phyloP scores from a whole-genome alignment of 1,139 yeast species.

The Candida sojae region DNA sequence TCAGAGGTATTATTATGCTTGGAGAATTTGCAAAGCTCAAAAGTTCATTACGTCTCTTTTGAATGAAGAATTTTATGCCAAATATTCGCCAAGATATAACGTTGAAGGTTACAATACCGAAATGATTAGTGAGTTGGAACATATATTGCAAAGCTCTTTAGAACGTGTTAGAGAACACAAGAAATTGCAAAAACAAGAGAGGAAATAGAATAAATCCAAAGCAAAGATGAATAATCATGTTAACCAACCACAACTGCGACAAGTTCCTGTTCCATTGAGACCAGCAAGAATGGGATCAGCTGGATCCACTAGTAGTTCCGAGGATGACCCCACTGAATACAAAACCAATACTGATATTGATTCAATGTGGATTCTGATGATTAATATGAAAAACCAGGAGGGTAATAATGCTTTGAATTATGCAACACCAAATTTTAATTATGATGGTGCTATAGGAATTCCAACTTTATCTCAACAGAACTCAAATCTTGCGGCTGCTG shows the following conservation, averaged over 20 bases:
- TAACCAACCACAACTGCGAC: neutral
- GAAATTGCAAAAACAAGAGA: neutral
- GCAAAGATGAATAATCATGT: neutral
- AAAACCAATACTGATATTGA: conserved; percentile 25
- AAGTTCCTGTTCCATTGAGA: neutral
- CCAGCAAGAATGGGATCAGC: neutral
- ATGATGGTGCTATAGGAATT: neutral
- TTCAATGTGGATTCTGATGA: conserved; percentile 31
- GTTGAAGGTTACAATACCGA: conserved; percentile 15
- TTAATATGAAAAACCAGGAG: conserved; percentile 23
- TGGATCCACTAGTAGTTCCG: conserved; percentile 11
- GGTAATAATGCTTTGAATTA: conserved; percentile 2
- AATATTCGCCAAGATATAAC: conserved; percentile 13
- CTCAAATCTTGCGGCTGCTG: neutral
- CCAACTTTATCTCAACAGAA: neutral
- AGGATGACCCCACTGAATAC: conserved; percentile 13
- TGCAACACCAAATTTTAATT: neutral
- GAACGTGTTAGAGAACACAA: conserved; percentile 13
- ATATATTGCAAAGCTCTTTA: conserved; percentile 18
- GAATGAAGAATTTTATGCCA: conserved; percentile 23
- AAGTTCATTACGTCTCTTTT: conserved; percentile 25
- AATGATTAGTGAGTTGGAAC: conserved; percentile 24
- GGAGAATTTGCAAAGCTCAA: conserved; percentile 36
- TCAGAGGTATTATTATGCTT: conserved; percentile 38
- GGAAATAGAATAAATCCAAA: conserved; percentile 1